Conservation (phyloP, 495 filamentous ascomycete species). For the Hypoxylon cercidicola region DNA sequence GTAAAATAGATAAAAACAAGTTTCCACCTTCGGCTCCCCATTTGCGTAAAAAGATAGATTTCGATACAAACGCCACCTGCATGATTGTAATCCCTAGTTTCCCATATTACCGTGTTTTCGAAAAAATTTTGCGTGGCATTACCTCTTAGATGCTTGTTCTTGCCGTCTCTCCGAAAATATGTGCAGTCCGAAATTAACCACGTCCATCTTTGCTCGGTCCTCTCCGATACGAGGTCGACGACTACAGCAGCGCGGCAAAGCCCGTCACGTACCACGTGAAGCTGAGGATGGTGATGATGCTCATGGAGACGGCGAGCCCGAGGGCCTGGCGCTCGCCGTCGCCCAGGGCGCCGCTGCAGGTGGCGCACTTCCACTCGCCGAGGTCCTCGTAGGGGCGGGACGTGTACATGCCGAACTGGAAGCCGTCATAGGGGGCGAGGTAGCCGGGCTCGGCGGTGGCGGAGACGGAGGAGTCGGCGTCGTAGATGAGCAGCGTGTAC, state of each 20-base stretch:
- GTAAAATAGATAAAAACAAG: constrained; percentile 3
- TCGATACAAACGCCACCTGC: constrained; percentile 31
- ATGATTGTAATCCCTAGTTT: constrained; percentile 30
- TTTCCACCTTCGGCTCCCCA: constrained; percentile 6
- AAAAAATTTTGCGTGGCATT: constrained; percentile 27
- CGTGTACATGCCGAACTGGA: constrained; percentile 84
- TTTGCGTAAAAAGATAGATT: constrained; percentile 21
- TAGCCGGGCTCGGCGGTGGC: constrained; percentile 77
- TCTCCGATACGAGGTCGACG: background rate
- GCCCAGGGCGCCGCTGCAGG: constrained; percentile 77
- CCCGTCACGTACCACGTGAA: constrained; percentile 90
- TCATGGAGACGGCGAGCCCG: constrained; percentile 79
- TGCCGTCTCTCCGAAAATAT: constrained; percentile 29
- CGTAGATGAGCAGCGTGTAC: constrained; percentile 88
- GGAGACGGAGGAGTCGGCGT: constrained; percentile 70
- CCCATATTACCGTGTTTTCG: constrained; percentile 35
- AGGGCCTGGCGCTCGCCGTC: constrained; percentile 72
- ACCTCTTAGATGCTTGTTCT: constrained; percentile 8
- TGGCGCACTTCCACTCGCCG: constrained; percentile 68
- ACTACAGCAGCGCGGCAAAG: constrained; percentile 66
- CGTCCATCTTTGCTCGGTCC: background rate
- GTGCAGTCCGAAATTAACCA: constrained; percentile 31
- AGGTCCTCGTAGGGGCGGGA: constrained; percentile 72
- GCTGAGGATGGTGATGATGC: constrained; percentile 76
- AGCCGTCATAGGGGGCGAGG: constrained; percentile 69